These are phyloP conservation scores for Sambucus nigra DNA, from an alignment of 129 eudicot species.

Conservation along the genomic window DNA sequence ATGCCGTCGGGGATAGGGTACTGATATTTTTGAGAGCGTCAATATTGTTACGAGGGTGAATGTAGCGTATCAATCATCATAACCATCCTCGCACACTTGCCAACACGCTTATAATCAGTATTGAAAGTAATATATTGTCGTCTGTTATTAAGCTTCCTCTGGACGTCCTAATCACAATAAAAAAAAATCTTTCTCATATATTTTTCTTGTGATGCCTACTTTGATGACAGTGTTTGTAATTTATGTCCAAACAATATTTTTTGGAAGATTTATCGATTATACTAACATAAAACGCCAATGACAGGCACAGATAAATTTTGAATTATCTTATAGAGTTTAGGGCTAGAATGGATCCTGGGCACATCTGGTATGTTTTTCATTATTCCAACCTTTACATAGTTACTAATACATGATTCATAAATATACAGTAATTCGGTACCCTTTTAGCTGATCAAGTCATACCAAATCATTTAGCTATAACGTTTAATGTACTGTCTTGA, in stretches of 20 bases:
- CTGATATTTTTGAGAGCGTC: no score
- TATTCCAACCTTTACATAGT: conserved; percentile 19
- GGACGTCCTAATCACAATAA: neutral
- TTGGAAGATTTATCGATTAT: neutral
- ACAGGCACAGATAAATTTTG: conserved; percentile 2
- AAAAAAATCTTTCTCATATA: neutral
- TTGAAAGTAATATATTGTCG: neutral
- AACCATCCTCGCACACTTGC: no score
- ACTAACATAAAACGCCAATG: conserved; percentile 2
- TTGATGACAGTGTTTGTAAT: neutral
- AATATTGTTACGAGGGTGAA: no score
- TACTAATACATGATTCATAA: conserved; percentile 5
- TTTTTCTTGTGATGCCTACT: neutral
- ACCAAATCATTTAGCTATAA: conserved; percentile 1
- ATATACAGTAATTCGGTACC: conserved; percentile 3
- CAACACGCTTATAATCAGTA: neutral
- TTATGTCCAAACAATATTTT: neutral
- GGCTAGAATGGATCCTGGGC: conserved; percentile 8
- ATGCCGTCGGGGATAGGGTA: no score
- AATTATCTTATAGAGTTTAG: neutral
- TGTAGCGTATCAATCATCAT: no score
- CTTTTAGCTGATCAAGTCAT: conserved; percentile 4
- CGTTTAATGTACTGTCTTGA: neutral
- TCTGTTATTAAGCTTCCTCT: neutral
- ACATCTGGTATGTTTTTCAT: conserved; percentile 5